A percentile compares a stretch with the other conserved stretches of the same genome.
Evolutionary conservation across 2,329 filamentous ascomycete species (phyloP).

Genomic region (Verticillium isaacii): DNA sequence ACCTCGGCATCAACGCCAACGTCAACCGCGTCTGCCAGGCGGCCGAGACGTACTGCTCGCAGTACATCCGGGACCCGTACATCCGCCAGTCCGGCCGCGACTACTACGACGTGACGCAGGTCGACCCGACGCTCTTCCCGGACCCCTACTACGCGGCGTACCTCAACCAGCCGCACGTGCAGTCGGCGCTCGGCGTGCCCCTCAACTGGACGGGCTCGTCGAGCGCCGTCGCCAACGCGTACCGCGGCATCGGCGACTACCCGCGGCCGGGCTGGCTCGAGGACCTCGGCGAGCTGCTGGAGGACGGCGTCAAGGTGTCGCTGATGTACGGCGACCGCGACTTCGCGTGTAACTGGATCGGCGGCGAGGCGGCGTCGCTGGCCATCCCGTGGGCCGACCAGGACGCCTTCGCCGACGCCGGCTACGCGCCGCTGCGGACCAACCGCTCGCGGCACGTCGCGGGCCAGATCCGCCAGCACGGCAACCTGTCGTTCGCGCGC

Average conservation of each 20-base stretch:
- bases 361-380: constrained; percentile 40
- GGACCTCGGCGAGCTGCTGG: constrained; percentile 35
- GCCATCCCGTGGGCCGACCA: constrained; percentile 26
- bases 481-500: constrained; percentile 57
- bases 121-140: constrained; percentile 13
- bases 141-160: constrained; percentile 10
- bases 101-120: constrained; percentile 16
- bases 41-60: constrained; percentile 6
- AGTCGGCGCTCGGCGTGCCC: constrained; percentile 56
- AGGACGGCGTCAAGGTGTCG: constrained; percentile 53
- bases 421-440: constrained; percentile 58
- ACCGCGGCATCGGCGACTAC: constrained; percentile 21
- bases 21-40: constrained; percentile 15
- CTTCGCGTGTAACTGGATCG: constrained; percentile 55
- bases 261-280: constrained; percentile 31
- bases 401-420: constrained; percentile 33
- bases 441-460: constrained; percentile 47
- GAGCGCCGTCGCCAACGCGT: constrained; percentile 6
- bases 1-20: constrained; percentile 17
- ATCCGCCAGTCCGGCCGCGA: constrained; percentile 3
- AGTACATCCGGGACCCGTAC: constrained; percentile 7
- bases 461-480: constrained; percentile 62
- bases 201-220: constrained; percentile 42
- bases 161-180: constrained; percentile 30
- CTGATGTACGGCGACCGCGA: constrained; percentile 50